Evolutionary conservation across 2,329 filamentous ascomycete species (phyloP), one percentile per base, ranked within the genome.

Genomic region (Neodidymelliopsis sp.): DNA sequence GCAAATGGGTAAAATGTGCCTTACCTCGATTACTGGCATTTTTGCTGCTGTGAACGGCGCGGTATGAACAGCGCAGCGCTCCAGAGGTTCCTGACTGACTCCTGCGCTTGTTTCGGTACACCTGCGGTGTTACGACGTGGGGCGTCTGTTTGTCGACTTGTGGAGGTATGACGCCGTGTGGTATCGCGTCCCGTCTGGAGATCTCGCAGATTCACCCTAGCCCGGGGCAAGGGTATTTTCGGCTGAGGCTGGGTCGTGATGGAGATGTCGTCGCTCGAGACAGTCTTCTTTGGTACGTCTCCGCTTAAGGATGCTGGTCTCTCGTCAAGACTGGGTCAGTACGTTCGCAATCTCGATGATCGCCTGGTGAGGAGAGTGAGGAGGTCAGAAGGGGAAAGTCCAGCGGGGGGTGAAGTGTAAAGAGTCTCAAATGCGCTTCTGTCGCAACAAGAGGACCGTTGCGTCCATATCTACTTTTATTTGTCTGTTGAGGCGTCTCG

Each of bases 21-120:
- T 65, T 56, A 72, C 69, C 67, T 71, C 68, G 7, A 72, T 70
- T 1, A 71, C 63, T 4, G 67, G 57, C 60, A 65, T 68, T 55
- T 55, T 68, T 47, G n/a, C 53, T 58, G 51, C 55, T 61, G 36
- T 57, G 55, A 35, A 57, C 50, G 33, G 46, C 40, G 24, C 54
- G 53, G 15, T 51, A 64, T 62, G 35, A 37, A 34, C 22, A 36
- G 13, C 19, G 10, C 22, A 27, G 35, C 9, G 13, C 30, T 46
- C 27, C 30, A 37, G 23, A 36, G 18, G 48, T 47, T 29, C 27
- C 28, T 46, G 38, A 43, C 28, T 46, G 38, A 43, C 31, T 49
- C 33, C 34, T 27, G 42, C 44, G 39, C 30, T 18, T 31, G 23
- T 37, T 41, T 49, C 29, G 37, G 29, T 38, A 49, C 31, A 29